A percentile compares a stretch with the other conserved stretches of the same genome.
These are phyloP conservation scores for Teratosphaeria zuluensis DNA, from an alignment of 2,329 filamentous ascomycete species.

Conservation along the genomic window DNA sequence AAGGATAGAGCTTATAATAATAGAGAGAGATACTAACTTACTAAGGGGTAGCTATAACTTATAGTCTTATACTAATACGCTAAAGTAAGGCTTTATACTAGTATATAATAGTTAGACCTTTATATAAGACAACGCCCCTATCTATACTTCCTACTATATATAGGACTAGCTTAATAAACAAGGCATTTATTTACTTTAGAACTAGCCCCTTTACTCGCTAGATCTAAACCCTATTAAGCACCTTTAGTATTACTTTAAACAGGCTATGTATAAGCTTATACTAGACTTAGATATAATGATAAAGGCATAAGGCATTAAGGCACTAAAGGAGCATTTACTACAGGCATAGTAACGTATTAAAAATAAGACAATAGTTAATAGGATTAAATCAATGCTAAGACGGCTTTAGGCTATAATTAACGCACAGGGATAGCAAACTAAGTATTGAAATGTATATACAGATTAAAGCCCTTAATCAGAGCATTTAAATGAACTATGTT, in stretches of 20 bases:
- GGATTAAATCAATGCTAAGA: background rate
- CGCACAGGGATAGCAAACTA: background rate
- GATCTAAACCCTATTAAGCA: constrained; percentile 1
- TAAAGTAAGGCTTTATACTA: background rate
- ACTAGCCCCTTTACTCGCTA: background rate
- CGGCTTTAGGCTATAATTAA: background rate
- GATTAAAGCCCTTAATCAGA: too few species aligned
- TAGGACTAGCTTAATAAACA: background rate
- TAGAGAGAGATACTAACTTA: too few species aligned
- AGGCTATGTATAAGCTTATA: background rate
- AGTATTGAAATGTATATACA: constrained; percentile 2
- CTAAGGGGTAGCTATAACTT: too few species aligned
- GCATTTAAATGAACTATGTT: too few species aligned
- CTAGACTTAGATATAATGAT: background rate
- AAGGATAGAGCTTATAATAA: too few species aligned
- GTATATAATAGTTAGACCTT: background rate
- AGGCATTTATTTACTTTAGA: background rate
- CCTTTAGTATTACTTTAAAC: background rate
- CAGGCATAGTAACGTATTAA: background rate
- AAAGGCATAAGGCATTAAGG: background rate
- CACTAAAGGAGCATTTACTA: background rate
- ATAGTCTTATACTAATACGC: background rate
- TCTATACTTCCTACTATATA: background rate
- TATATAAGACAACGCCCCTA: background rate
- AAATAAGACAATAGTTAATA: background rate